Percentiles rank a stretch among this genome's conserved stretches.
These are phyloP conservation scores for Trichoderma citrinoviride DNA, from an alignment of 2,329 filamentous ascomycete genomes.

Conservation along the genomic window DNA sequence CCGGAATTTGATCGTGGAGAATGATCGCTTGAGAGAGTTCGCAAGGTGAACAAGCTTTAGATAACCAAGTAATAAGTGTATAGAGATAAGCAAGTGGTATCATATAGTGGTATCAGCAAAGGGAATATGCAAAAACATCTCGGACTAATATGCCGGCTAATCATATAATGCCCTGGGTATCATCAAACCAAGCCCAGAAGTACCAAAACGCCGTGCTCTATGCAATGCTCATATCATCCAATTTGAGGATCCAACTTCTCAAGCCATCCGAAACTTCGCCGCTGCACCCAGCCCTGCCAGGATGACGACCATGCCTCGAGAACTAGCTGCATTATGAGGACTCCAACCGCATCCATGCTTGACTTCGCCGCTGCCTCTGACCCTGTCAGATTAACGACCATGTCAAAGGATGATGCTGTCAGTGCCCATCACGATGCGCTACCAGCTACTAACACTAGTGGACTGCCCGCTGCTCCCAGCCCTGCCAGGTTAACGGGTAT, in stretches of 20 bases:
- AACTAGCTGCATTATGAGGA: neutral
- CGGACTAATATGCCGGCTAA: neutral
- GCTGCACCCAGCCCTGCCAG: slow-evolving; percentile 18
- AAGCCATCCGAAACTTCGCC: slow-evolving; percentile 6
- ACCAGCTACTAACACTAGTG: neutral
- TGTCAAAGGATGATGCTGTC: neutral
- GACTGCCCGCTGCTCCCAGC: slow-evolving; percentile 18
- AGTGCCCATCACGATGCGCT: neutral
- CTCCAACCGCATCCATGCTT: neutral
- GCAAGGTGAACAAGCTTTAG: no score
- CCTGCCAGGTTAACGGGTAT: slow-evolving; percentile 16
- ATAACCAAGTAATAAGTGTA: no score
- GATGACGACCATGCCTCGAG: slow-evolving; percentile 17
- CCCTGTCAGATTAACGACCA: slow-evolving; percentile 18
- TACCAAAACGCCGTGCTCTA: neutral
- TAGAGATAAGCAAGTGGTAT: no score
- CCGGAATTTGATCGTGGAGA: neutral
- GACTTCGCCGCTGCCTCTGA: slow-evolving; percentile 14
- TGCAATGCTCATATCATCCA: neutral
- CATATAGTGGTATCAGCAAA: no score
- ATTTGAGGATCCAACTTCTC: neutral
- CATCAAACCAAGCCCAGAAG: neutral
- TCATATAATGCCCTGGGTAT: neutral
- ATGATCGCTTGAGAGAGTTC: no score
- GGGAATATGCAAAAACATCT: neutral